phyloP scores from a whole-genome alignment of 495 filamentous ascomycete species.

The Talaromyces thailandensis region DNA sequence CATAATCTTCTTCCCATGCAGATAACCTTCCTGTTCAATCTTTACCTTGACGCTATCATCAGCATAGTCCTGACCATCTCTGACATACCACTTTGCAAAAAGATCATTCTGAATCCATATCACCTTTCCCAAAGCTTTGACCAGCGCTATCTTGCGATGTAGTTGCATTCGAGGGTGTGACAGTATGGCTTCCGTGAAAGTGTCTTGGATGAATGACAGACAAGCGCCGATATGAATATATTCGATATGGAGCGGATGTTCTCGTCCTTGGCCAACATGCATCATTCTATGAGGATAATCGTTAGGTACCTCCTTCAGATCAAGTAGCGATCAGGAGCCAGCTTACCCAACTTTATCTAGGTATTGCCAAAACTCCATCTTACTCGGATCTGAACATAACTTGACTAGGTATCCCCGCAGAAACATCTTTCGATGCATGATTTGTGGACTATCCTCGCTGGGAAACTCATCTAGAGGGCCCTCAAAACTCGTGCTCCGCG shows the following conservation, averaged over 20 bases:
- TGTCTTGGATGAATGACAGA: slow-evolving; percentile 62
- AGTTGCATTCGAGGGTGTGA: slow-evolving; percentile 56
- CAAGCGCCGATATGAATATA: slow-evolving; percentile 65
- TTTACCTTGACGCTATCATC: slow-evolving; percentile 43
- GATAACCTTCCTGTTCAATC: slow-evolving; percentile 52
- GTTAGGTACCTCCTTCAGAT: background rate
- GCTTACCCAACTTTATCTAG: slow-evolving; percentile 68
- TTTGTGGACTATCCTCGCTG: slow-evolving; percentile 58
- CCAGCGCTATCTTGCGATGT: slow-evolving; percentile 54
- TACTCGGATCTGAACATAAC: slow-evolving; percentile 59
- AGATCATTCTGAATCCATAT: slow-evolving; percentile 75
- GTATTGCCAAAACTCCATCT: slow-evolving; percentile 71
- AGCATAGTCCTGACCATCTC: slow-evolving; percentile 59
- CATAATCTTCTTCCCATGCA: slow-evolving; percentile 42
- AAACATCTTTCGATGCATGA: slow-evolving; percentile 69
- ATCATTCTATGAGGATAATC: slow-evolving; percentile 41
- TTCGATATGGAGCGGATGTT: slow-evolving; percentile 61
- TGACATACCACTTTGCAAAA: slow-evolving; percentile 66
- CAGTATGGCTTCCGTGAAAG: slow-evolving; percentile 64
- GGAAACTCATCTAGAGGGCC: slow-evolving; percentile 51
- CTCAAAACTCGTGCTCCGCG: slow-evolving; percentile 54
- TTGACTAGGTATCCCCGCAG: slow-evolving; percentile 60
- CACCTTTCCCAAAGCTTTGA: slow-evolving; percentile 54
- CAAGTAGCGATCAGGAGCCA: slow-evolving; percentile 5
- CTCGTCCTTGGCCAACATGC: slow-evolving; percentile 56